Evolutionary conservation across 2,329 filamentous ascomycete genomes (phyloP).

Genomic region (Tolypocladium nubicola): DNA sequence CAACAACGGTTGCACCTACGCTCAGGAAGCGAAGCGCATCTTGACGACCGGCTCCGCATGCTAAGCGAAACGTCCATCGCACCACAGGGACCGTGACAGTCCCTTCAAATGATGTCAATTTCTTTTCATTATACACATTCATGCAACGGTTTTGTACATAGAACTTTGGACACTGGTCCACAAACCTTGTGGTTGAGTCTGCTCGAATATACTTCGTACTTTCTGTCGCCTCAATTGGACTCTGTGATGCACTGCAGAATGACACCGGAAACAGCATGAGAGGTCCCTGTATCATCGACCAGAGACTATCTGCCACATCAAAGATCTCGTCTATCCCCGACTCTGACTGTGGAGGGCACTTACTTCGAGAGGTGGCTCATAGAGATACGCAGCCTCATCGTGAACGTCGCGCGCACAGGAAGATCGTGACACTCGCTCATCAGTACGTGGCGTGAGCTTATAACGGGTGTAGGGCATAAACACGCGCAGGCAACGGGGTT

Average conservation of each 20-base stretch:
- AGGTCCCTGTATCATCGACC: too few species aligned
- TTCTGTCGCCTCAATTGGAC: neutral
- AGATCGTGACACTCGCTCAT: too few species aligned
- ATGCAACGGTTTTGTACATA: neutral
- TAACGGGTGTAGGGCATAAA: too few species aligned
- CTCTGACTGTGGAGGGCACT: too few species aligned
- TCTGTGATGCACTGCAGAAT: neutral
- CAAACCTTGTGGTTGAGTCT: neutral
- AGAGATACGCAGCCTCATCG: too few species aligned
- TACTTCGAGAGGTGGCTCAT: too few species aligned
- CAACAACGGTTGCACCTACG: slow-evolving; percentile 27
- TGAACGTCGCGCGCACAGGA: too few species aligned
- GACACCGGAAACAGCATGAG: neutral
- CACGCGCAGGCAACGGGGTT: too few species aligned
- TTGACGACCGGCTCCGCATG: slow-evolving; percentile 9
- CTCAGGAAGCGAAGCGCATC: slow-evolving; percentile 27
- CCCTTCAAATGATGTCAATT: neutral
- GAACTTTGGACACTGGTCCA: too few species aligned
- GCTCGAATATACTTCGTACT: neutral
- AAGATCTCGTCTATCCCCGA: too few species aligned
- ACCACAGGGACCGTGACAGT: neutral
- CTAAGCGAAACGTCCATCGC: neutral
- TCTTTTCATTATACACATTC: neutral
- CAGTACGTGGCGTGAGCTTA: too few species aligned
- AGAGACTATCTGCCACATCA: too few species aligned